Evolutionary conservation across 192 early-diverging fungal genomes (phyloP), one percentile per base, ranked within the genome.

Genomic region (Coemansia sp.): DNA sequence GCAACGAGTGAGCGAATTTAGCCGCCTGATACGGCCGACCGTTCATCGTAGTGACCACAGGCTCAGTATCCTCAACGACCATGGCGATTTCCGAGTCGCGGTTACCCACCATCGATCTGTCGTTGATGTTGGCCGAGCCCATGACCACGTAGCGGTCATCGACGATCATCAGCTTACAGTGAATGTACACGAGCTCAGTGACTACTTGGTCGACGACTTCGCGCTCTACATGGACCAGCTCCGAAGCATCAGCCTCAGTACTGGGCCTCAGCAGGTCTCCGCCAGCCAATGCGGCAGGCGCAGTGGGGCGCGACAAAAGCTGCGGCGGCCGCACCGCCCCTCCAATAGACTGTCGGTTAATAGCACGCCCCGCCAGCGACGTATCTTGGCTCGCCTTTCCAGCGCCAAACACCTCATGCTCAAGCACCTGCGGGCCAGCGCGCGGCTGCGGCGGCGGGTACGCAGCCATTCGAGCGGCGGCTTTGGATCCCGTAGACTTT

Each of bases 91-190:
- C 95, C 12, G 93, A 94, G 73, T 97, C 94, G 65, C 91, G 91
- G 67, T 89, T 89, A 41, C 95, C 95, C 49, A 89, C 78, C 82
- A 93, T 93, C 1, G 95, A 97, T 5, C 95, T 91, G 82, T 97
- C 95, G 74, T 97, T 97, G 74, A 97, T 87, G 74, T 97, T 97
- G 44, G 94, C 93, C 33, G 92, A 93, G 7, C 95, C 95, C 76
- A 91, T 90, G 27, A 96, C 83, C 46, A 94, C 92, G 49, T 87
- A 88, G 13, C 86, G 87, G 67, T 96, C 95, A 71, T 96, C 95
- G 11, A 94, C 88, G 70, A 96, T 94, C 89, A 96, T 88, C 44
- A 94, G 74, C 72, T 96, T 92, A 64, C 89, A 91, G 85, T 96
- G 95, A 43, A 96, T 89, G 73, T 96, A 96, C 44, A 96, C 75